phyloP scores from a whole-genome alignment of 139 green algal genomes.

The Auxenochlorella protothecoides region DNA sequence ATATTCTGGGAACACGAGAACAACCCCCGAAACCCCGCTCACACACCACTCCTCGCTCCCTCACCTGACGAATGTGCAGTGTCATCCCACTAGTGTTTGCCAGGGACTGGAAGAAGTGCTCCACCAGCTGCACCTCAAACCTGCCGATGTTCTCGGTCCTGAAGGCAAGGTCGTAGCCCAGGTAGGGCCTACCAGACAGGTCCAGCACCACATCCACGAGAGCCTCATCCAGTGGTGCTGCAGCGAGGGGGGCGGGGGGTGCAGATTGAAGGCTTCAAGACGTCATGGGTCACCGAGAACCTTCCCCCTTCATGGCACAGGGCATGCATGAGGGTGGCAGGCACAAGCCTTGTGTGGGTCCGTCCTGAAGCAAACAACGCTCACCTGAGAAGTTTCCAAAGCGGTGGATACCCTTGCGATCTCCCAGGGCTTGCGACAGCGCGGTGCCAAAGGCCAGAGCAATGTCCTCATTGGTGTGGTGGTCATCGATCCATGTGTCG shows the following conservation, averaged over 20 bases:
- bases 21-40: neutral
- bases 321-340: no score
- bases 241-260: neutral
- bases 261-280: no score
- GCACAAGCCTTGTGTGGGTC: no score
- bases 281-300: no score
- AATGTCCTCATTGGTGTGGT: slow-evolving; percentile 98
- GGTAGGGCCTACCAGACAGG: slow-evolving; percentile 83
- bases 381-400: slow-evolving; percentile 85
- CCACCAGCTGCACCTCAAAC: slow-evolving; percentile 90
- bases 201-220: slow-evolving; percentile 86
- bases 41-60: neutral
- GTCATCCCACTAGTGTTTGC: slow-evolving; percentile 87
- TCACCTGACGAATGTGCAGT: slow-evolving; percentile 68
- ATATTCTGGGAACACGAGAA: neutral
- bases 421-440: slow-evolving; percentile 72
- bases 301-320: no score
- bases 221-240: slow-evolving; percentile 86
- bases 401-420: slow-evolving; percentile 87
- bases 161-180: slow-evolving; percentile 70
- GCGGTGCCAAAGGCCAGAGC: slow-evolving; percentile 60
- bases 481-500: slow-evolving; percentile 97
- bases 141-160: slow-evolving; percentile 84
- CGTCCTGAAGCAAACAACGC: neutral
- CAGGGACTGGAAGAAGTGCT: slow-evolving; percentile 96